Evolutionary conservation across 73 alveolate species (phyloP), one percentile per base, ranked within the genome.

Genomic region (Uronychia setigera): DNA sequence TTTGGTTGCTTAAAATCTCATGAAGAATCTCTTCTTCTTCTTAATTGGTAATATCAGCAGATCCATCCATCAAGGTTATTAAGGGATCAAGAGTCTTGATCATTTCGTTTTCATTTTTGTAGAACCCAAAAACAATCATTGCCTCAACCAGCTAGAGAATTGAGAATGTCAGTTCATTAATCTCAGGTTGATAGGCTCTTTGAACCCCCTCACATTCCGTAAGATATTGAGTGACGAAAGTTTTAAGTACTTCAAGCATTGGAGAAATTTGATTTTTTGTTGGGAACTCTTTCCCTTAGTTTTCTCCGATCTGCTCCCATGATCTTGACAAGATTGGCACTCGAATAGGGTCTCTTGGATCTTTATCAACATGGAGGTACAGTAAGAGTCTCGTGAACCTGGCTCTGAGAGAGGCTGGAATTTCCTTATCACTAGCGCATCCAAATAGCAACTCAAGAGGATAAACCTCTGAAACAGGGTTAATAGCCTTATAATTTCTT

Each of bases 21-120:
- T 67, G 33, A 9, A 67, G 5, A 9, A 67, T 82, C 83, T 14
- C 34, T 57, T 59, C 34, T 33, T 25, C n/a, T 29, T 31, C 76
- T 58, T 13, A 19, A 46, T 19, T 46, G 19, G 86, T 58, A 31
- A 84, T 74, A 30, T 84, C 91, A 19, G 58, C 59, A 59, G 86
- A 77, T 0, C 91, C 91, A 77, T 84, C 91, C 46, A 84, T 81
- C 1, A 84, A 26, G n/a, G 85, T 78, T 11, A 84, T 84, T 59
- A 84, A 28, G 1, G 91, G 91, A 35, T 84, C 91, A 31, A 84
- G 83, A 80, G 67, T 77, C 29, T 76, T 82, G 29, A 77, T 78
- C n/a, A 84, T 33, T 60, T 83, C 85, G 32, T 84, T 81, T 33
- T 84, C 80, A 0, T 35, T 84, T 28, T 33, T 77, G 30, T 84